Conservation (phyloP, 345 rosid species). For the Erodium maritimum region DNA sequence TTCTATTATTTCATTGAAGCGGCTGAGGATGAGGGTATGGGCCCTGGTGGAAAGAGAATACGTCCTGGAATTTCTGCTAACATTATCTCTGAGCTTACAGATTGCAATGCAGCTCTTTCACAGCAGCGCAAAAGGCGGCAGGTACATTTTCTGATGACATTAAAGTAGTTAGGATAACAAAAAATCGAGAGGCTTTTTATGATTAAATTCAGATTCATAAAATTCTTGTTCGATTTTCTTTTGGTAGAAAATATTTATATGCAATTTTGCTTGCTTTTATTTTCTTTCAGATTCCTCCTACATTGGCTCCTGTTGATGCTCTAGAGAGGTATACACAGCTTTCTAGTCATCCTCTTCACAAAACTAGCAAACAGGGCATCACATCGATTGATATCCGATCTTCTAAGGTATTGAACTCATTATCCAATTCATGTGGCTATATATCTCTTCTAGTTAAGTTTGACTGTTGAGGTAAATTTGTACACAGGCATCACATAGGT, state of each 20-base stretch:
- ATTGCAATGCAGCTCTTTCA: constrained; percentile 85
- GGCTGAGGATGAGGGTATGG: constrained; percentile 39
- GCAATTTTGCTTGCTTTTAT: not conserved
- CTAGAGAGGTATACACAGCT: constrained; percentile 85
- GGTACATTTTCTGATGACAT: constrained; percentile 23
- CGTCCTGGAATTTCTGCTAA: constrained; percentile 63
- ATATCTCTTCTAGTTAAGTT: not conserved
- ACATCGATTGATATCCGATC: constrained; percentile 54
- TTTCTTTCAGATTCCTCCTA: constrained; percentile 46
- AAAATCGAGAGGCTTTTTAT: not conserved
- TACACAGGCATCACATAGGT: not conserved
- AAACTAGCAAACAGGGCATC: constrained; percentile 77
- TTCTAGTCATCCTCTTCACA: constrained; percentile 91
- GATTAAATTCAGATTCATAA: not conserved
- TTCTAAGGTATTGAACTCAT: constrained; percentile 46
- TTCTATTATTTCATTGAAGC: constrained; percentile 19
- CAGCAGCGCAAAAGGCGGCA: constrained; percentile 77
- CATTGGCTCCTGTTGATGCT: constrained; percentile 54
- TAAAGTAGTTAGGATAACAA: not conserved
- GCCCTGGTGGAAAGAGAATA: constrained; percentile 36
- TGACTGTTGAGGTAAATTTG: not conserved
- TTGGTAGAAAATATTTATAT: not conserved
- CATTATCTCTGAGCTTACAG: constrained; percentile 60
- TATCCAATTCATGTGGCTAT: not conserved
- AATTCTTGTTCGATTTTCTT: not conserved